Evolutionary conservation across 2,329 filamentous ascomycete species (phyloP).

Genomic region (Trematosphaeria pertusa): DNA sequence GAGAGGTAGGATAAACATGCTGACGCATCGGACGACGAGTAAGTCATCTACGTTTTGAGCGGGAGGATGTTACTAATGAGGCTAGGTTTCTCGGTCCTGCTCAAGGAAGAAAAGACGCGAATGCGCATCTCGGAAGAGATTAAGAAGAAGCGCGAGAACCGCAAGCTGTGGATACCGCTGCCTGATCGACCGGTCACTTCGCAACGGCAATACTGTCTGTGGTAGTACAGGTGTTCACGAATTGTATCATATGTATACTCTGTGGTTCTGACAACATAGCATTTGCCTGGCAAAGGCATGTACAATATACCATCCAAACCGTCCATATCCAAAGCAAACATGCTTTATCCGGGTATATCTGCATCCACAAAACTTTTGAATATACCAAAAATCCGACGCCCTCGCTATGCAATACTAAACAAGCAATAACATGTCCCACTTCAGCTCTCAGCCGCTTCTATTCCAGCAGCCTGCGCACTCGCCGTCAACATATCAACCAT

Average conservation of each 20-base stretch:
- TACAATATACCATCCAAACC: constrained; percentile 26
- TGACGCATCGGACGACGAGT: constrained; percentile 78
- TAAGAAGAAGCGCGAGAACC: constrained; percentile 74
- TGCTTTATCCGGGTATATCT: constrained; percentile 28
- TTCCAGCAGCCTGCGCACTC: constrained; percentile 53
- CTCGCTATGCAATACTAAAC: constrained; percentile 45
- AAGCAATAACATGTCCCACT: constrained; percentile 4
- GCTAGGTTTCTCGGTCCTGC: constrained; percentile 74
- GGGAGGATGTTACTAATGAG: neutral
- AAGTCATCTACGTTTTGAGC: constrained; percentile 49
- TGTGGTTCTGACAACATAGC: neutral
- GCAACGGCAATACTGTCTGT: constrained; percentile 89
- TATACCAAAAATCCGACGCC: constrained; percentile 34
- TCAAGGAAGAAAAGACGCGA: constrained; percentile 94
- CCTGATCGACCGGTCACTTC: constrained; percentile 84
- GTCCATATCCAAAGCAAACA: constrained; percentile 29
- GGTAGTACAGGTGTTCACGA: constrained; percentile 66
- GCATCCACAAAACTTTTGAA: constrained; percentile 7
- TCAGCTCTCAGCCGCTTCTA: constrained; percentile 5
- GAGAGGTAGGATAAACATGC: constrained; percentile 71
- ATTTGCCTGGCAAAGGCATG: constrained; percentile 2
- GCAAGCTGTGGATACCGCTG: constrained; percentile 84
- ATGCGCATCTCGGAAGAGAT: constrained; percentile 81
- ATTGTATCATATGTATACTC: constrained; percentile 19
- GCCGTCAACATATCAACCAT: constrained; percentile 84